Evolutionary conservation across 1,139 yeast species (phyloP), one percentile per base, ranked within the genome.

Genomic region (Saccharomyces pastorianus): DNA sequence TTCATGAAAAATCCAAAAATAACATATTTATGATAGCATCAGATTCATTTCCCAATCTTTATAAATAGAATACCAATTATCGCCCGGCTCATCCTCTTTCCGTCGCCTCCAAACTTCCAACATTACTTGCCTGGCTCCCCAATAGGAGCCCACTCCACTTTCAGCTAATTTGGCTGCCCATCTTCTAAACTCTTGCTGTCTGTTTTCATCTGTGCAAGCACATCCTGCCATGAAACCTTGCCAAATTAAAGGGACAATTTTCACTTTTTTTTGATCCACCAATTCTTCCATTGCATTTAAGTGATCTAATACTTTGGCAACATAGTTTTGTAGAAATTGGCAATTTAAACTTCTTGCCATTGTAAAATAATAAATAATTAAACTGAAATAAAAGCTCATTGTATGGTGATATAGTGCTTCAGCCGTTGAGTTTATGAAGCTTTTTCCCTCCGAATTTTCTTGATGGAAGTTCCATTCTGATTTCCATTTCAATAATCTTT

Each of bases 151-250:
- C 59, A 88, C 76, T 6, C 87, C 86, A 51, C 83, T 83, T 58
- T 79, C 81, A 1, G 91, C 86, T 58, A 88, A 80, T 56, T 81
- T 83, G n/a, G 86, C 86, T 6, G 93, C 88, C 95, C 96, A 88
- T 58, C 77, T 76, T 64, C 82, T 84, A 71, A 82, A 88, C 34
- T 89, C 84, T 58, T 76, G 70, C 60, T 88, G 93, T 48, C 84
- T 70, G 44, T 75, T 76, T 0, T 71, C 63, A 3, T 84, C 80
- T 53, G 80, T 78, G 3, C 95, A 88, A 59, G 88, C 90, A 64
- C 95, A 86, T 0, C 96, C 96, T 0, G 95, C 93, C 51, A 89
- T 85, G 61, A 89, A 89, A 0, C 95, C 95, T 64, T 88, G 95
- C 91, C 96, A 89, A 64, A 88, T 82, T 44, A 88, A 73, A 2